Evolutionary conservation across 768 basidiomycete genomes (phyloP).

Genomic region (Suillus hirtellus): DNA sequence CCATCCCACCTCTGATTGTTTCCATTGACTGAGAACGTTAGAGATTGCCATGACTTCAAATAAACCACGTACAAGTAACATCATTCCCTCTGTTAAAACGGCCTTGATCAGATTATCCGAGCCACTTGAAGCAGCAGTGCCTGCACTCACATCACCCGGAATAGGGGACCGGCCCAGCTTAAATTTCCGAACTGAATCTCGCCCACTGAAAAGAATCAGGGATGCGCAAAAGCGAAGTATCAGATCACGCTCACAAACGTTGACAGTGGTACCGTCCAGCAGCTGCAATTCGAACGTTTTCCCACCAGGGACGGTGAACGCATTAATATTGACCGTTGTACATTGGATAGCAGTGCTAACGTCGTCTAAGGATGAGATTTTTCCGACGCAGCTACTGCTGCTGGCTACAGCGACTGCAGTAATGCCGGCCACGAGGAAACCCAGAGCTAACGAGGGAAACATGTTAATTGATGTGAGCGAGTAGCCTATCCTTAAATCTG

Average conservation of each 20-base stretch:
- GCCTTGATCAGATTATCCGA: neutral
- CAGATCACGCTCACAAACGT: conserved; percentile 45
- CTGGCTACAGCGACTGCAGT: conserved; percentile 19
- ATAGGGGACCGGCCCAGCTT: conserved; percentile 56
- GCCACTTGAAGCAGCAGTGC: neutral
- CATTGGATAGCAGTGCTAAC: conserved; percentile 54
- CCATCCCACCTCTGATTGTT: conserved; percentile 44
- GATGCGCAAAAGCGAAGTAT: neutral
- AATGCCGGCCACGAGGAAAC: conserved; percentile 21
- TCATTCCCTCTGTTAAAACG: conserved; percentile 40
- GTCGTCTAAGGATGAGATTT: conserved; percentile 53
- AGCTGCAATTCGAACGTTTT: conserved; percentile 49
- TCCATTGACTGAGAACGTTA: conserved; percentile 35
- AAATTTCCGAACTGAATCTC: conserved; percentile 55
- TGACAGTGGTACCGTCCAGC: conserved; percentile 53
- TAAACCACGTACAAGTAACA: conserved; percentile 45
- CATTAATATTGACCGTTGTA: conserved; percentile 55
- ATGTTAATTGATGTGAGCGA: conserved; percentile 8
- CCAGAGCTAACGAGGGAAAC: conserved; percentile 14
- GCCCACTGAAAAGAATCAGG: conserved; percentile 41
- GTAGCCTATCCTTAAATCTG: neutral
- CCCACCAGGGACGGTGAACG: conserved; percentile 59
- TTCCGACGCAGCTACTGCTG: conserved; percentile 42
- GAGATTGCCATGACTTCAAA: neutral
- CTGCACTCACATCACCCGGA: conserved; percentile 45